A percentile compares a stretch with the other conserved stretches of the same genome.
These are phyloP conservation scores for Myriosclerotinia scirpicola DNA, from an alignment of 2,329 filamentous ascomycete genomes.

Conservation along the genomic window DNA sequence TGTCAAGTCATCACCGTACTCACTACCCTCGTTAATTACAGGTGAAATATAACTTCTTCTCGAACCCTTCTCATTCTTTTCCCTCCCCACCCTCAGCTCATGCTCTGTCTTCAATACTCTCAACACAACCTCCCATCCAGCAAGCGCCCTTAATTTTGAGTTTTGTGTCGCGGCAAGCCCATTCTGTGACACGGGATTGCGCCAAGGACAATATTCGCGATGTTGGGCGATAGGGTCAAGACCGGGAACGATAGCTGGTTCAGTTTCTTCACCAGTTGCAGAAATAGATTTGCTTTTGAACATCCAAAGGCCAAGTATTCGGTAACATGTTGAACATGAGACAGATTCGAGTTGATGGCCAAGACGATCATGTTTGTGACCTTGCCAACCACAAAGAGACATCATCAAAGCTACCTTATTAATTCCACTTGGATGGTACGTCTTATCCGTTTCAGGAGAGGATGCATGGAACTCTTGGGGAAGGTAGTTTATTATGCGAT, in stretches of 20 bases:
- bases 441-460: background rate
- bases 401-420: conserved; percentile 66
- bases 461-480: conserved; percentile 49
- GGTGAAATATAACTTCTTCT: conserved; percentile 17
- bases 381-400: conserved; percentile 75
- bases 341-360: conserved; percentile 46
- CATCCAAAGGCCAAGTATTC: conserved; percentile 90
- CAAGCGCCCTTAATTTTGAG: conserved; percentile 39
- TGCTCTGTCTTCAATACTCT: conserved; percentile 60
- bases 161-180: conserved; percentile 38
- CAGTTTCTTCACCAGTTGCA: conserved; percentile 51
- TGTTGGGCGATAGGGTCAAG: conserved; percentile 72
- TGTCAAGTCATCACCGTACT: conserved; percentile 17
- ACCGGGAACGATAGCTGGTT: conserved; percentile 59
- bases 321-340: conserved; percentile 78
- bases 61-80: conserved; percentile 25
- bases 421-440: conserved; percentile 37
- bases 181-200: conserved; percentile 63
- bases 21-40: conserved; percentile 3
- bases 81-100: conserved; percentile 32
- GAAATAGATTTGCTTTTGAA: conserved; percentile 75
- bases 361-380: conserved; percentile 41
- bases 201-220: conserved; percentile 82
- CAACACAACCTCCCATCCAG: conserved; percentile 57
- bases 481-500: conserved; percentile 51